Conservation (phyloP, 768 basidiomycete genomes). For the Royoungia palumana region DNA sequence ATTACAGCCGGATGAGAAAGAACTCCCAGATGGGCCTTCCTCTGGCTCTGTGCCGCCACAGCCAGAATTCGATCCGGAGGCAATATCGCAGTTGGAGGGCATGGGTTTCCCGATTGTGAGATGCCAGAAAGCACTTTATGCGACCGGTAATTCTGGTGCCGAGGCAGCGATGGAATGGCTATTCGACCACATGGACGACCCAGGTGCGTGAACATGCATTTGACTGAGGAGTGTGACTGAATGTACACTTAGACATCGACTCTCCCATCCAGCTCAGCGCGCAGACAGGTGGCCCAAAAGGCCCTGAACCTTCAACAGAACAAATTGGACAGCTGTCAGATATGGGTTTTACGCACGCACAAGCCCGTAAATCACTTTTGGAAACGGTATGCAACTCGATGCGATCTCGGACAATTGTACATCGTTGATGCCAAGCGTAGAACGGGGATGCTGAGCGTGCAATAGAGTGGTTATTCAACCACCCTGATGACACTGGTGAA, state of each 20-base stretch:
- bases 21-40: conserved; percentile 56
- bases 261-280: conserved; percentile 51
- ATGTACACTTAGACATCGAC: conserved; percentile 71
- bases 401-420: background rate
- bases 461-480: conserved; percentile 94
- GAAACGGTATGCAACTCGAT: conserved; percentile 63
- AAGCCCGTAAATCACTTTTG: conserved; percentile 81
- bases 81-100: conserved; percentile 70
- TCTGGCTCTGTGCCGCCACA: conserved; percentile 35
- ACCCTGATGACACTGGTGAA: conserved; percentile 84
- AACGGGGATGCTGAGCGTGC: conserved; percentile 77
- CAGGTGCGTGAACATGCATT: conserved; percentile 46
- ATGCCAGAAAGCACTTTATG: conserved; percentile 87
- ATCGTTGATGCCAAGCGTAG: conserved; percentile 34
- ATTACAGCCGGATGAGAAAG: conserved; percentile 63
- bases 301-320: conserved; percentile 61
- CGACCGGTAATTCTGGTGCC: conserved; percentile 72
- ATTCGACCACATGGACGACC: conserved; percentile 92
- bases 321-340: conserved; percentile 73
- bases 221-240: background rate
- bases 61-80: conserved; percentile 70
- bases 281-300: conserved; percentile 23
- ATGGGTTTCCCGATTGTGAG: conserved; percentile 91
- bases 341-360: conserved; percentile 88
- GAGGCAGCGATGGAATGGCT: conserved; percentile 96